A percentile compares a stretch with the other conserved stretches of the same genome.
Evolutionary conservation across 192 early-diverging fungal genomes (phyloP).

Genomic region (Mortierella antarctica): DNA sequence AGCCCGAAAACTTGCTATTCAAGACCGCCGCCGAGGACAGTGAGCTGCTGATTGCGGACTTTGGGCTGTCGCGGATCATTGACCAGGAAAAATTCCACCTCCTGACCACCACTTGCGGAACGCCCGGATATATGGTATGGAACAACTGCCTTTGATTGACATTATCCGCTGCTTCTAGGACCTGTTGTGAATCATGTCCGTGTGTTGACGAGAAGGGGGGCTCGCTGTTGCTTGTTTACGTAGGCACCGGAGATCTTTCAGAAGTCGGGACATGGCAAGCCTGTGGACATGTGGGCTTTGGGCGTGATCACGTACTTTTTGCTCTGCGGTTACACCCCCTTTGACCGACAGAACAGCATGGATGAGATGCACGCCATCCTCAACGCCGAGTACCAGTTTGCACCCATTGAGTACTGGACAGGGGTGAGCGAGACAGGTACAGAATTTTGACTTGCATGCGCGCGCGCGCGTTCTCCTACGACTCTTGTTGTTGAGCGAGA

Average conservation of each 20-base stretch:
- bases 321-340: conserved; percentile 79
- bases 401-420: conserved; percentile 70
- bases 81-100: conserved; percentile 67
- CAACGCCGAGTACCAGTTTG: conserved; percentile 72
- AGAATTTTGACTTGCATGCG: not conserved
- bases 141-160: not conserved
- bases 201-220: not conserved
- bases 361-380: conserved; percentile 69
- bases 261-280: conserved; percentile 73
- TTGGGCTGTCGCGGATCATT: conserved; percentile 79
- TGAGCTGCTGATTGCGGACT: conserved; percentile 83
- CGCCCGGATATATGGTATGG: conserved; percentile 82
- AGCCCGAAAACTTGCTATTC: conserved; percentile 87
- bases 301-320: conserved; percentile 83
- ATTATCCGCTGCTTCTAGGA: no score
- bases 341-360: conserved; percentile 64
- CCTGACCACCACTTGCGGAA: conserved; percentile 80
- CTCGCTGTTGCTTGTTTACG: not conserved
- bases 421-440: conserved; percentile 64
- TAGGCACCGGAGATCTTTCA: conserved; percentile 70
- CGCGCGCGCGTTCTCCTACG: not conserved
- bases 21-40: conserved; percentile 64
- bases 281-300: conserved; percentile 88
- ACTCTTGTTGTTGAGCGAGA: not conserved
- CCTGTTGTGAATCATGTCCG: not conserved